Evolutionary conservation across 2,329 filamentous ascomycete genomes (phyloP), one percentile per base, ranked within the genome.

Genomic region (Elsinoe batatas): DNA sequence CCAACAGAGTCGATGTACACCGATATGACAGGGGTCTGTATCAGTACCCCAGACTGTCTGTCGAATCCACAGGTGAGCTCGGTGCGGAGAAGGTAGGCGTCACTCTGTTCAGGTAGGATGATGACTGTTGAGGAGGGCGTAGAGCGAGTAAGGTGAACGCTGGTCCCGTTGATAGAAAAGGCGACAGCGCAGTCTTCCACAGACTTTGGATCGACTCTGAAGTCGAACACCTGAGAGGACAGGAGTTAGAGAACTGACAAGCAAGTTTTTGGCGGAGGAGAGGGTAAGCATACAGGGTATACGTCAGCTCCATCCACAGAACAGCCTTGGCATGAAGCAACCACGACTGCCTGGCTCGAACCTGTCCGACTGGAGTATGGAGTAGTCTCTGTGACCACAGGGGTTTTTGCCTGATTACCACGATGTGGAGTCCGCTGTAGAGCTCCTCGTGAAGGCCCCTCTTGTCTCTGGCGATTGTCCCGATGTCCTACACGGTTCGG

Each of bases 231-330:
- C 57, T 58, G 17, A 53, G 26, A 56, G 32, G 54, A n/a, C 1
- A 35, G 20, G 37, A 57, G 30, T 55, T 18, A 54, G 51, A 42
- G 22, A 40, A 10, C 12, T 18, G 18, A 33, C 10, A 36, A 18
- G 11, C 18, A 54, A 11, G 12, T 36, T 12, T 49, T 20, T 26
- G 17, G 7, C 15, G 6, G 11, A 35, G 26, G 40, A 12, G 2
- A 17, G n/a, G 11, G 38, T 58, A 40, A 49, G 56, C 59, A 32
- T 43, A 61, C 59, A 20, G 59, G 54, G 50, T 55, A 56, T 56
- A 55, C 59, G 59, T 61, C 59, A 59, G 55, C 59, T 53, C 37
- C 51, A 18, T 37, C 53, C 43, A 42, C 30, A 53, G 54, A 44
- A 36, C 59, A 61, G 50, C 36, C 53, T 37, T 44, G 11, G 37